Evolutionary conservation across 1,284 basidiomycete genomes (phyloP).

Genomic region (Meira miltonrushii): DNA sequence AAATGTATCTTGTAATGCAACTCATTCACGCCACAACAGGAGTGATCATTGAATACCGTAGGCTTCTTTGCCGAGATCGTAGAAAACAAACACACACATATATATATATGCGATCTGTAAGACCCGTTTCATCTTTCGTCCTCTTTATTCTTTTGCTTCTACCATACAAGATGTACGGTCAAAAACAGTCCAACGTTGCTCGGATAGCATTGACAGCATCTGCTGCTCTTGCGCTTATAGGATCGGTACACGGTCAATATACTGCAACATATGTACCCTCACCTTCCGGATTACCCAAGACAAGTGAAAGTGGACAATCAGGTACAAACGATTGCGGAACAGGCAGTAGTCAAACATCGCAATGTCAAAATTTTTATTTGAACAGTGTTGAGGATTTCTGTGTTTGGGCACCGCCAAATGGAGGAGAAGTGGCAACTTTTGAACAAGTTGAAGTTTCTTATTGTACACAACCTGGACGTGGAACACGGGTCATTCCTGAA

Average conservation of each 20-base stretch:
- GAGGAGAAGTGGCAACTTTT: constrained; percentile 26
- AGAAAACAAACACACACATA: too few relatives aligned
- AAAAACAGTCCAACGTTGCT: too few relatives aligned
- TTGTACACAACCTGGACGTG: constrained; percentile 59
- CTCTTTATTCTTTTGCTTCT: too few relatives aligned
- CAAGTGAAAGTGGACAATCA: constrained; percentile 37
- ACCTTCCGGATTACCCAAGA: constrained; percentile 29
- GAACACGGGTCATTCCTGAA: constrained; percentile 68
- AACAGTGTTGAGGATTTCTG: constrained; percentile 44
- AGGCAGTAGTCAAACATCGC: constrained; percentile 21
- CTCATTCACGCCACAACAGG: too few relatives aligned
- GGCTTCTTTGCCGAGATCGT: too few relatives aligned
- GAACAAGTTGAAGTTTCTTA: constrained; percentile 65
- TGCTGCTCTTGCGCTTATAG: background rate
- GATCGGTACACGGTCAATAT: constrained; percentile 7
- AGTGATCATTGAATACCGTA: too few relatives aligned
- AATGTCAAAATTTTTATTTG: constrained; percentile 45
- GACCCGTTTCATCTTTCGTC: too few relatives aligned
- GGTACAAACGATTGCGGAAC: constrained; percentile 43
- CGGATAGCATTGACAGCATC: too few relatives aligned
- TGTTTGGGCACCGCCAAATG: constrained; percentile 33
- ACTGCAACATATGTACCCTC: constrained; percentile 10
- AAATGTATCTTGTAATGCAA: too few relatives aligned
- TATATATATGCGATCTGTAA: too few relatives aligned
- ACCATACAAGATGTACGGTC: too few relatives aligned